These are phyloP conservation scores for Fusarium clavum DNA, from an alignment of 2,329 filamentous ascomycete species.

Conservation along the genomic window DNA sequence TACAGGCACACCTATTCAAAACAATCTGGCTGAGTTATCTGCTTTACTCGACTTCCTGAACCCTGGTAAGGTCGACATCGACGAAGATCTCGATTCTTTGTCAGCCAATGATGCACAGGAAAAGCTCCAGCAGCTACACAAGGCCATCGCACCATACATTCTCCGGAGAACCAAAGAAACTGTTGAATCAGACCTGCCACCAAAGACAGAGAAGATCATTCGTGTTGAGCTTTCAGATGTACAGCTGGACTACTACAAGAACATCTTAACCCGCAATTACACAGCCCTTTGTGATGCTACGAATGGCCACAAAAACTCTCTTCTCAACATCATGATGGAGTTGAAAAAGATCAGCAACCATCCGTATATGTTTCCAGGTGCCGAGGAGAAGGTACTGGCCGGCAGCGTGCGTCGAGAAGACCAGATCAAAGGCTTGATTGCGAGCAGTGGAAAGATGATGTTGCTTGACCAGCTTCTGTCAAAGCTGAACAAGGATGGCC, in stretches of 20 bases:
- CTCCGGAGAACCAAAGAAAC: slow-evolving; percentile 96
- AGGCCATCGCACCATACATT: slow-evolving; percentile 92
- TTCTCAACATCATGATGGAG: slow-evolving; percentile 99
- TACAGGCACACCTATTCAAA: slow-evolving; percentile 97
- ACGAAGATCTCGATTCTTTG: slow-evolving; percentile 87
- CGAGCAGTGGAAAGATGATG: slow-evolving; percentile 99
- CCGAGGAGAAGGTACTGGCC: slow-evolving; percentile 87
- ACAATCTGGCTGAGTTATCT: slow-evolving; percentile 91
- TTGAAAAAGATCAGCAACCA: slow-evolving; percentile 99
- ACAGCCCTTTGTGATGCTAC: slow-evolving; percentile 90
- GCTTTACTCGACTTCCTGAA: slow-evolving; percentile 96
- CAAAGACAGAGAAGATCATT: slow-evolving; percentile 99
- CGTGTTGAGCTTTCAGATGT: slow-evolving; percentile 96
- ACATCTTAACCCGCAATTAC: slow-evolving; percentile 97
- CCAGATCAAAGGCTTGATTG: slow-evolving; percentile 90
- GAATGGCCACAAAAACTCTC: slow-evolving; percentile 90
- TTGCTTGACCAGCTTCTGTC: slow-evolving; percentile 93
- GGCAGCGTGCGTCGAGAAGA: slow-evolving; percentile 88
- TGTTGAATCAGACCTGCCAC: slow-evolving; percentile 94
- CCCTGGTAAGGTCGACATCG: slow-evolving; percentile 91
- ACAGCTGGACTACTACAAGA: slow-evolving; percentile 98
- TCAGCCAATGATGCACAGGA: slow-evolving; percentile 82
- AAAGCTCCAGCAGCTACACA: slow-evolving; percentile 87
- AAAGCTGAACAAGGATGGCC: slow-evolving; percentile 92
- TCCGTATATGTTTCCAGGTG: slow-evolving; percentile 96